A percentile compares a stretch with the other conserved stretches of the same genome.
Conservation (phyloP, 2,329 filamentous ascomycete genomes). For the Metarhizium robertsii region DNA sequence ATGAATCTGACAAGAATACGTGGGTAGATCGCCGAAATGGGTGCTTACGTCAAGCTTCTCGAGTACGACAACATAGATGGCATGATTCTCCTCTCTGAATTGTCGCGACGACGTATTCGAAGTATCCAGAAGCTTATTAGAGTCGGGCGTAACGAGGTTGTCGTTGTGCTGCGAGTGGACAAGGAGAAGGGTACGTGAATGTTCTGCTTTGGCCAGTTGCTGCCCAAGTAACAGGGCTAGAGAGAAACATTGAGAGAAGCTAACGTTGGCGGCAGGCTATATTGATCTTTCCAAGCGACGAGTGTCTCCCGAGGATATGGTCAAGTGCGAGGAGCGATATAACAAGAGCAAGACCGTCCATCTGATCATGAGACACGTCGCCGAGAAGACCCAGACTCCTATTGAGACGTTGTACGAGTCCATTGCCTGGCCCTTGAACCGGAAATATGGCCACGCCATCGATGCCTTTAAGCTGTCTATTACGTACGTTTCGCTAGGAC, state of each 20-base stretch:
- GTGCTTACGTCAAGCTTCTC: conserved; percentile 97
- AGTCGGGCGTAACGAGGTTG: conserved; percentile 95
- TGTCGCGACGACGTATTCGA: conserved; percentile 95
- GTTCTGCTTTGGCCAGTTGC: neutral
- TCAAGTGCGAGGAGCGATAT: conserved; percentile 98
- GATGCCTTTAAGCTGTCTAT: conserved; percentile 99
- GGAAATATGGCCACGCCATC: conserved; percentile 91
- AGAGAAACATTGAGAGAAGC: conserved; percentile 16
- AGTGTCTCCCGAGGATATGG: conserved; percentile 93
- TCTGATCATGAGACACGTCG: conserved; percentile 97
- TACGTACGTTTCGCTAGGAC: conserved; percentile 52
- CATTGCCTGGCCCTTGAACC: conserved; percentile 96
- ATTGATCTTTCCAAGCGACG: conserved; percentile 98
- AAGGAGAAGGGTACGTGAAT: conserved; percentile 78
- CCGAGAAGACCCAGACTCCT: conserved; percentile 90
- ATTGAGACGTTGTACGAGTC: conserved; percentile 90
- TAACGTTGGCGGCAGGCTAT: conserved; percentile 46
- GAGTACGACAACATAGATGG: conserved; percentile 99
- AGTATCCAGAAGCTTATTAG: conserved; percentile 98
- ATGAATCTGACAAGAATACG: conserved; percentile 5
- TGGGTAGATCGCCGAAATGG: conserved; percentile 92
- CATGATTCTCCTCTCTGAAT: conserved; percentile 98
- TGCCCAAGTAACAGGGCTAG: neutral
- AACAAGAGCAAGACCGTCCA: conserved; percentile 99
- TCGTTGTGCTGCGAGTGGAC: conserved; percentile 96